phyloP scores from a whole-genome alignment of 1,139 yeast genomes.

The Pichia sp. region DNA sequence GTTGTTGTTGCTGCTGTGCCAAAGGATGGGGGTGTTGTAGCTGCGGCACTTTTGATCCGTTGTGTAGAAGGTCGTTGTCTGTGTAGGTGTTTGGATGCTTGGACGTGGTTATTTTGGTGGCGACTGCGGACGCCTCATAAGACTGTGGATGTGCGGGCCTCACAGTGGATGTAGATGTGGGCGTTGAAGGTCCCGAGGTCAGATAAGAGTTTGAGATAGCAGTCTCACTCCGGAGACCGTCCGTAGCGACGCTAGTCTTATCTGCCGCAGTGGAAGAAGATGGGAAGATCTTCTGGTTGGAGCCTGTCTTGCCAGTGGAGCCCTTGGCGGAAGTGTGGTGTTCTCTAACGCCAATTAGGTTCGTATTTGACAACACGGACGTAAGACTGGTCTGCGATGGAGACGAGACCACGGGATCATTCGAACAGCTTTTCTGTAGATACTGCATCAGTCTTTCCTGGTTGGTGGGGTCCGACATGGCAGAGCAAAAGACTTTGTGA shows the following conservation, averaged over 20 bases:
- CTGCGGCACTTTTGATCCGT: not conserved
- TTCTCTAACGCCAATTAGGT: not conserved
- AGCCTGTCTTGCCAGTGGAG: not conserved
- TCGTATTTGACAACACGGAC: not conserved
- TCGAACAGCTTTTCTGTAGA: conserved; percentile 11
- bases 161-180: not conserved
- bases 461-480: not conserved
- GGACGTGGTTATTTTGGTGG: conserved; percentile 5
- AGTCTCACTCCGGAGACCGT: not conserved
- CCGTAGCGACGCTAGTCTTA: not conserved
- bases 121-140: not conserved
- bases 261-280: no score
- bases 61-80: not conserved
- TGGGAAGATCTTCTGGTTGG: no score
- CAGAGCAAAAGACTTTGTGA: not conserved
- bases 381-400: not conserved
- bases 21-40: not conserved
- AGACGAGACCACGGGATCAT: not conserved
- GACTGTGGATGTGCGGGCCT: not conserved
- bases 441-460: conserved; percentile 10
- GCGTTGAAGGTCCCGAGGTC: not conserved
- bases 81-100: conserved; percentile 6
- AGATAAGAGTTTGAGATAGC: not conserved
- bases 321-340: not conserved
- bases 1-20: not conserved